Evolutionary conservation across 306 rosid genomes (phyloP).

Genomic region (Prosopis cineraria): DNA sequence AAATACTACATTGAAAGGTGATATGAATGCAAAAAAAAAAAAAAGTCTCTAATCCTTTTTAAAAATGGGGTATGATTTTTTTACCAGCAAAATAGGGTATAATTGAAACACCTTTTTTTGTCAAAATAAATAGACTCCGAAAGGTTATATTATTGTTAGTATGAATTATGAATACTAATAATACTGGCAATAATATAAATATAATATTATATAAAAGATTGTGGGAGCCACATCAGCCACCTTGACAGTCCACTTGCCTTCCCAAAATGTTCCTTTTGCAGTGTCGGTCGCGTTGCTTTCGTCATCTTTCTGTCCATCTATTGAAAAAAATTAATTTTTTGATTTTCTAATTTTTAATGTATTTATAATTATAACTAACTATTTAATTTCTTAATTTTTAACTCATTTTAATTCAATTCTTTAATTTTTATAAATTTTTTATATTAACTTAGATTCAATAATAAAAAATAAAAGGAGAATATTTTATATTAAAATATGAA

Average conservation of each 20-base stretch:
- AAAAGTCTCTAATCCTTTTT: background rate
- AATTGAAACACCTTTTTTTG: background rate
- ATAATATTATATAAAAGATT: background rate
- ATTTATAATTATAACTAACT: too few species aligned
- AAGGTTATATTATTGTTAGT: background rate
- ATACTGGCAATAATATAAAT: background rate
- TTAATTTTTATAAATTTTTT: too few species aligned
- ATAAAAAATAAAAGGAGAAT: too few species aligned
- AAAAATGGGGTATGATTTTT: background rate
- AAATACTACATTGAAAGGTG: background rate
- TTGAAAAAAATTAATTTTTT: background rate
- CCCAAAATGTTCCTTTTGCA: background rate
- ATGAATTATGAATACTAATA: background rate
- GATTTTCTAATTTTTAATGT: background rate
- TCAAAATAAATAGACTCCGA: background rate
- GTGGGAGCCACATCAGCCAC: slow-evolving; percentile 11
- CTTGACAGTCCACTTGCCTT: background rate
- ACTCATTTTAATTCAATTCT: too few species aligned
- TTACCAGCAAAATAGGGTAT: background rate
- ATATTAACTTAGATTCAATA: too few species aligned
- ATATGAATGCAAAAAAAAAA: background rate
- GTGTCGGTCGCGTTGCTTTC: background rate
- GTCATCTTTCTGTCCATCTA: background rate
- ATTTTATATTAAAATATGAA: too few species aligned
- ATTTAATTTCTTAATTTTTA: too few species aligned